Evolutionary conservation across 169 alveolate genomes (phyloP).

Genomic region (Cyclospora cayetanensis): DNA sequence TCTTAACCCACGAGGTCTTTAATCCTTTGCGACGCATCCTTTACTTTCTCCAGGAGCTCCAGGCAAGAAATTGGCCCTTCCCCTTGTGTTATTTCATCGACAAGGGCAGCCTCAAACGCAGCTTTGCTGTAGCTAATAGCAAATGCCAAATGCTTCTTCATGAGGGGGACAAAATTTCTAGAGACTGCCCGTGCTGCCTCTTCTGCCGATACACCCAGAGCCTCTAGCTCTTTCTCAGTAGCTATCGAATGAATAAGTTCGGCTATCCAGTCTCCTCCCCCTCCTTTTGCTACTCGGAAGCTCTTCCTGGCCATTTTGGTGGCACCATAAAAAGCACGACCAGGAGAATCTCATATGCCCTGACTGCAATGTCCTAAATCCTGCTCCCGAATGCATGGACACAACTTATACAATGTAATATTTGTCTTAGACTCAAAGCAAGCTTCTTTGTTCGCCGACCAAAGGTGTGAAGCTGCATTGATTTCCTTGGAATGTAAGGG

Average conservation of each 20-base stretch:
- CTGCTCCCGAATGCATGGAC: too few relatives aligned
- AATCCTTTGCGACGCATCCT: background rate
- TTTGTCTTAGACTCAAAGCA: too few relatives aligned
- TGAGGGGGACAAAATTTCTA: background rate
- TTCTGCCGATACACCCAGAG: background rate
- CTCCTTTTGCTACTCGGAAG: background rate
- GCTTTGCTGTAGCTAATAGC: background rate
- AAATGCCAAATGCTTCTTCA: background rate
- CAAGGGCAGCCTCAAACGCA: conserved; percentile 42
- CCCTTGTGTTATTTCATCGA: conserved; percentile 53
- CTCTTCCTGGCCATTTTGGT: conserved; percentile 37
- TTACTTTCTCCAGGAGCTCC: conserved; percentile 25
- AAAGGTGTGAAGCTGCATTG: too few relatives aligned
- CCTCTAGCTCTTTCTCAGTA: background rate
- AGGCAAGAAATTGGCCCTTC: conserved; percentile 44
- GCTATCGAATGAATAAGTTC: background rate
- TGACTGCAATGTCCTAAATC: too few relatives aligned
- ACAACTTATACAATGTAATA: too few relatives aligned
- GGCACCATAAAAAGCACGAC: too few relatives aligned
- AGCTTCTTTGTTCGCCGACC: too few relatives aligned
- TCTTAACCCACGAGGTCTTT: conserved; percentile 37
- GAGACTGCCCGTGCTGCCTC: conserved; percentile 23
- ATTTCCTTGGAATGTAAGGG: too few relatives aligned
- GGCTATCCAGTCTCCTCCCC: conserved; percentile 20
- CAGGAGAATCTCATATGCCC: too few relatives aligned